Base-by-base conservation (phyloP, 176 grass and related monocot genomes). In the Calamus simplicifolius region DNA sequence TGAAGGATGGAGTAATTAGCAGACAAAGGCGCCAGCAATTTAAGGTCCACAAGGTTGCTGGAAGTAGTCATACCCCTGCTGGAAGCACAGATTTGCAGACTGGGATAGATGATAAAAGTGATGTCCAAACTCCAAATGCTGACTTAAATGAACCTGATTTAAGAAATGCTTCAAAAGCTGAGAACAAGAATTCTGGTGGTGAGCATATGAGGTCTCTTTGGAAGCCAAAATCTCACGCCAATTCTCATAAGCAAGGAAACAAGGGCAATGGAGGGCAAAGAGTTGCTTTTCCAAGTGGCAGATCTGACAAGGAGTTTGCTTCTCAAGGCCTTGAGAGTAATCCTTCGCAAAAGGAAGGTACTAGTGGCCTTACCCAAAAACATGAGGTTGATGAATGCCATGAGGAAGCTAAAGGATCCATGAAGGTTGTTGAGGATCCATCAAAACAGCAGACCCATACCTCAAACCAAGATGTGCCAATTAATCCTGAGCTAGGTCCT, bases 141-240 rank as follows among this genome's bases (percentile, higher is more conserved):
- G 66, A 86, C 72, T 69, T 50, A 13, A 75, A 72, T 75, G 59
- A 63, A 53, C 17, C 69, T 29, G 78, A 82, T 62, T 56, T 64
- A 27, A 80, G 70, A 78, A 79, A 61, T 56, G n/a, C 53, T 57
- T 49, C 59, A 28, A 87, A 53, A 67, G 18, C 70, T 75, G 83
- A 81, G 51, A 74, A 63, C 68, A 83, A 76, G 58, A 81, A 51
- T 77, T 70, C 64, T 4, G 68, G 49, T 17, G 50, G 52, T 64
- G 61, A 69, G 21, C 73, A 85, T 43, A 57, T 73, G 12, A 79
- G 52, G 71, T 15, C 72, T 49, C 85, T 80, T 28, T 98, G 93
- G 93, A 98, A 89, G 67, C 93, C 84, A 16, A 98, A 98, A 80
- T 72, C 84, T 58, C 79, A 66, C 16, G 29, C 62, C 43, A 48